Evolutionary conservation across 2,329 filamentous ascomycete species (phyloP).

Genomic region (Chaetomium sp.): DNA sequence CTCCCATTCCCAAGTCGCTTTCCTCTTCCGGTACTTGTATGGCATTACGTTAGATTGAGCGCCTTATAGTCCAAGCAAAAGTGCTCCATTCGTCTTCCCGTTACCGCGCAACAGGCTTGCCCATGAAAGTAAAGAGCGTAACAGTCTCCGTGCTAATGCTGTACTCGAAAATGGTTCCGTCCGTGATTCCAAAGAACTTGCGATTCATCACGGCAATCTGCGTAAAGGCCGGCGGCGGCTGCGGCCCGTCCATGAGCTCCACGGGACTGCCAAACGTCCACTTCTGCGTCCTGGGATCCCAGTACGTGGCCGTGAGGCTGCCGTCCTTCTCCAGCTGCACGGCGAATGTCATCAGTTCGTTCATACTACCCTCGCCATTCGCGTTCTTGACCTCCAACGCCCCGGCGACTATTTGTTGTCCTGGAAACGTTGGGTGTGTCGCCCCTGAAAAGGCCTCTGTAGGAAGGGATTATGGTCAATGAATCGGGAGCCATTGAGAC

Average conservation of each 20-base stretch:
- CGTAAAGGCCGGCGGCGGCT: background rate
- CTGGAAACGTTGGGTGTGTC: background rate
- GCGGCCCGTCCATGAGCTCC: background rate
- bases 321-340: constrained; percentile 5
- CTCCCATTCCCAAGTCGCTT: too few species aligned
- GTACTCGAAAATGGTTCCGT: background rate
- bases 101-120: too few species aligned
- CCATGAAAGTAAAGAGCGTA: too few species aligned
- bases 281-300: background rate
- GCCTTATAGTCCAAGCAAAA: too few species aligned
- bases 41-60: too few species aligned
- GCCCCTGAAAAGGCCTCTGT: background rate
- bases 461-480: background rate
- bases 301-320: background rate
- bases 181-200: background rate
- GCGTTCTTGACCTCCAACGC: background rate
- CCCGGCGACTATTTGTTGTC: background rate
- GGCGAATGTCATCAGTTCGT: background rate
- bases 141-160: background rate
- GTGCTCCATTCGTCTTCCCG: too few species aligned
- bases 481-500: background rate
- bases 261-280: constrained; percentile 4
- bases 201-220: background rate
- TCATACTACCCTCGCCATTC: background rate
- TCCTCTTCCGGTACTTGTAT: too few species aligned